phyloP scores from a whole-genome alignment of 208 protist species.

The Wallacemonas collosoma region DNA sequence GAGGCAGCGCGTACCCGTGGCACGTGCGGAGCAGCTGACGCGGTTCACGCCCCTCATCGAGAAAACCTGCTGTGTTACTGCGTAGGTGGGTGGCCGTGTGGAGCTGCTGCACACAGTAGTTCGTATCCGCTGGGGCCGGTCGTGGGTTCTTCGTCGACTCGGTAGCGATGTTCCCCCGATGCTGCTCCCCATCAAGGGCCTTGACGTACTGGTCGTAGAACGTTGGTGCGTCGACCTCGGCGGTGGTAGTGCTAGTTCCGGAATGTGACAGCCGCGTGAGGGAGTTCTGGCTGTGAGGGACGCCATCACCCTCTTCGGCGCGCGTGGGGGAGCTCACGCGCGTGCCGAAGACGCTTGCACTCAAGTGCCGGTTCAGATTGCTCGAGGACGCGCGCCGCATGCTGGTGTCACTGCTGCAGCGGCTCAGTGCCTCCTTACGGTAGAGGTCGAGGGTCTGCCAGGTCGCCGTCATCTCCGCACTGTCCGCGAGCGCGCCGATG shows the following conservation, averaged over 20 bases:
- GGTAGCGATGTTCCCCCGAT: background rate
- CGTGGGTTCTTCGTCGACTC: background rate
- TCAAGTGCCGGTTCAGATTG: background rate
- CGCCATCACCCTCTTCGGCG: background rate
- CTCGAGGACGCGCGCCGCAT: background rate
- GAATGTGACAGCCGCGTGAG: background rate
- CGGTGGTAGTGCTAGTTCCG: background rate
- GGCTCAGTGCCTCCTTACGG: conserved; percentile 2
- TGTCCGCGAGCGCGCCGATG: conserved; percentile 5
- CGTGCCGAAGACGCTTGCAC: background rate
- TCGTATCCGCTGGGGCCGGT: conserved; percentile 3
- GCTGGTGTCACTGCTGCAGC: conserved; percentile 15
- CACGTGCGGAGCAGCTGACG: conserved; percentile 11
- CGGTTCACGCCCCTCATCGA: background rate
- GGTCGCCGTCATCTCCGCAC: conserved; percentile 3
- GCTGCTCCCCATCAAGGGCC: background rate
- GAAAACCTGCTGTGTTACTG: background rate
- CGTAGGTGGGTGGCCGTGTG: background rate
- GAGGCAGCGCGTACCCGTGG: conserved; percentile 3
- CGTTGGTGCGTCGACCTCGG: background rate
- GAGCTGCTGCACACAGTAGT: conserved; percentile 13
- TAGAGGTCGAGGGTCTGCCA: conserved; percentile 14
- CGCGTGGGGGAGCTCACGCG: background rate
- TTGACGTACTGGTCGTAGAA: conserved; percentile 10
- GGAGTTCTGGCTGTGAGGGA: background rate